A percentile compares a stretch with the other conserved stretches of the same genome.
Conservation (phyloP, 1,284 basidiomycete genomes). For the Volvariella volvacea region DNA sequence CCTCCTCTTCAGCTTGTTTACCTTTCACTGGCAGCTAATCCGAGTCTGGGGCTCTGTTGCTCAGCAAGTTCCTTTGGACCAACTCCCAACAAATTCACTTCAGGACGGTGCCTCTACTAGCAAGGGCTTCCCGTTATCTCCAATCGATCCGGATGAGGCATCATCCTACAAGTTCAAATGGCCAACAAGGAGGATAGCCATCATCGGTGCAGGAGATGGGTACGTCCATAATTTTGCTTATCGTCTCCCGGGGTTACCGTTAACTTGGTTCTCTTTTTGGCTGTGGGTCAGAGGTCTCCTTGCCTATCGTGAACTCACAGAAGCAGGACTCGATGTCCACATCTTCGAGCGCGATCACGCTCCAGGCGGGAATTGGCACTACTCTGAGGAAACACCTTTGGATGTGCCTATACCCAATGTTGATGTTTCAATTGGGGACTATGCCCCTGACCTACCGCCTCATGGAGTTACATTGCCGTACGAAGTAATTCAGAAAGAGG, state of each 20-base stretch:
- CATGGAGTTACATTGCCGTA: constrained; percentile 22
- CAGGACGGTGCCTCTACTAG: no score
- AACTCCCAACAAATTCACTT: no score
- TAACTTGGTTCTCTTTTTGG: neutral
- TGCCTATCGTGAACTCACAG: constrained; percentile 26
- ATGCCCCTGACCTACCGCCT: constrained; percentile 29
- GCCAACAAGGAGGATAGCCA: constrained; percentile 28
- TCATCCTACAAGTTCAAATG: constrained; percentile 25
- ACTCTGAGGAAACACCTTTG: constrained; percentile 28
- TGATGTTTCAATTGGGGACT: constrained; percentile 31
- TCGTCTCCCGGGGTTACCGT: no score
- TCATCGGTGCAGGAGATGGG: constrained; percentile 34
- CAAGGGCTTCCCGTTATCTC: no score
- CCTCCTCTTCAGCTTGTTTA: no score
- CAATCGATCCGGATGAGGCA: neutral
- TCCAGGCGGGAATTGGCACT: constrained; percentile 43
- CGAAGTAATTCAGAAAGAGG: constrained; percentile 21
- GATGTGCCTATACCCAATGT: constrained; percentile 35
- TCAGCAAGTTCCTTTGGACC: no score
- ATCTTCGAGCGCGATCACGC: constrained; percentile 36
- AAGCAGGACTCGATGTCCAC: constrained; percentile 30
- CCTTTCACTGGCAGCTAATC: no score
- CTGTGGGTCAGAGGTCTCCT: constrained; percentile 23
- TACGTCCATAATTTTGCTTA: constrained; percentile 10
- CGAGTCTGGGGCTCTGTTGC: no score